Conservation (phyloP, 75 land plant genomes). For the Pseudotsuga menziesii region DNA sequence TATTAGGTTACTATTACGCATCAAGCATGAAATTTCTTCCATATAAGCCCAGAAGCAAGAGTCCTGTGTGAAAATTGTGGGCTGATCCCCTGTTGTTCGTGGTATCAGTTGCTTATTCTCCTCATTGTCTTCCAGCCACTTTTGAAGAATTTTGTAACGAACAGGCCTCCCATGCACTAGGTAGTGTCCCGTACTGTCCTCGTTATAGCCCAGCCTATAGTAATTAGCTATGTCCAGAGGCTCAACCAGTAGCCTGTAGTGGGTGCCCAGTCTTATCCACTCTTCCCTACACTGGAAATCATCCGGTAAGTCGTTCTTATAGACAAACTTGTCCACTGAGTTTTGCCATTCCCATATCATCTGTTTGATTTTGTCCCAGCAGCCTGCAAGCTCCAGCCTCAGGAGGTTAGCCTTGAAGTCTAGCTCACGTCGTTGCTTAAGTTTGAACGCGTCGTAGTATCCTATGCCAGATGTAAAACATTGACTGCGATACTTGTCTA, state of each 20-base stretch:
- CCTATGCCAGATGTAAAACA: slow-evolving; percentile 26
- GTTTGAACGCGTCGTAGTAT: slow-evolving; percentile 63
- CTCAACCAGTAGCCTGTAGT: slow-evolving; percentile 52
- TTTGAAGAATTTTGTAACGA: slow-evolving; percentile 40
- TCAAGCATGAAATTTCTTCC: slow-evolving; percentile 30
- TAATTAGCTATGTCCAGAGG: slow-evolving; percentile 76
- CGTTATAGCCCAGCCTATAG: slow-evolving; percentile 49
- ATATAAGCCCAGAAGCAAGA: slow-evolving; percentile 68
- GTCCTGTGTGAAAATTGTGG: slow-evolving; percentile 53
- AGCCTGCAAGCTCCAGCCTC: slow-evolving; percentile 43
- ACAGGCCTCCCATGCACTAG: slow-evolving; percentile 44
- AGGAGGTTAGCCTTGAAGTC: slow-evolving; percentile 55
- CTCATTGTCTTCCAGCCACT: slow-evolving; percentile 42
- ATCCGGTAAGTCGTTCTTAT: slow-evolving; percentile 48
- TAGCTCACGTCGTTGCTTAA: slow-evolving; percentile 14
- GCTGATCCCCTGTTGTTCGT: slow-evolving; percentile 16
- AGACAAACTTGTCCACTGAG: slow-evolving; percentile 3
- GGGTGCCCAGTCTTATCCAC: slow-evolving; percentile 50
- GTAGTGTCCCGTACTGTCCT: slow-evolving; percentile 53
- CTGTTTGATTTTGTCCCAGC: slow-evolving; percentile 62
- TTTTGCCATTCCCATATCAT: slow-evolving; percentile 14
- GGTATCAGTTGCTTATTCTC: slow-evolving; percentile 1
- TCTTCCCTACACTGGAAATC: slow-evolving; percentile 40
- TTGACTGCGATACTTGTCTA: slow-evolving; percentile 22
- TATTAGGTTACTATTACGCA: too few relatives aligned